Evolutionary conservation across 139 green algal genomes (phyloP).

Genomic region (Tetraselmis striata): DNA sequence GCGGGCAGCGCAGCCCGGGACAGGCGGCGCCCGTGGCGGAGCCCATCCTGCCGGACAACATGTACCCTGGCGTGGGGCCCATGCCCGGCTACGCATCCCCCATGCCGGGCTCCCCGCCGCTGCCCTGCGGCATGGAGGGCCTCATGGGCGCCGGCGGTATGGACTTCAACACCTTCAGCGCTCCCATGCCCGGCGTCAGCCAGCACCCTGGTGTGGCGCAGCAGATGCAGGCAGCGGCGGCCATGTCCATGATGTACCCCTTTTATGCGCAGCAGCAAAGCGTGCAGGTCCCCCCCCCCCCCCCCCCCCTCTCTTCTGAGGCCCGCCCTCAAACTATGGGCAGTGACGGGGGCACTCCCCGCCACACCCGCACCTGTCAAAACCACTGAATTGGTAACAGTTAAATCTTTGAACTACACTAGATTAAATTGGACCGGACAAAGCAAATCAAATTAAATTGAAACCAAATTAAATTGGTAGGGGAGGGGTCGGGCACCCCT

Average conservation of each 20-base stretch:
- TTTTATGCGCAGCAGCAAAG: constrained; percentile 18
- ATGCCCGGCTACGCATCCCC: neutral
- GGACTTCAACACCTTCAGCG: neutral
- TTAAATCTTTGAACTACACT: too few relatives aligned
- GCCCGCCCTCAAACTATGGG: too few relatives aligned
- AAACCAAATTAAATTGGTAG: too few relatives aligned
- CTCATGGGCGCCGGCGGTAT: neutral
- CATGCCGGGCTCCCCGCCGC: neutral
- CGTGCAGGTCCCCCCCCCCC: constrained; percentile 16
- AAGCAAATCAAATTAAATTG: too few relatives aligned
- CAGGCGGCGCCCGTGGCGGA: neutral
- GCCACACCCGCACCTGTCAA: too few relatives aligned
- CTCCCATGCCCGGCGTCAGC: neutral
- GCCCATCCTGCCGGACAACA: neutral
- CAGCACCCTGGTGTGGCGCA: constrained; percentile 1
- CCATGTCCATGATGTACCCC: constrained; percentile 27
- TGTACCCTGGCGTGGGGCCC: neutral
- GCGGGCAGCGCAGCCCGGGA: neutral
- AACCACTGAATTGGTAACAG: too few relatives aligned
- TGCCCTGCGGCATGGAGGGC: neutral
- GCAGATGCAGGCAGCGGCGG: constrained; percentile 8
- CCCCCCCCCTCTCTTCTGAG: too few relatives aligned
- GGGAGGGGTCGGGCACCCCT: too few relatives aligned
- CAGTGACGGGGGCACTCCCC: too few relatives aligned
- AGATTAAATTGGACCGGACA: too few relatives aligned